Evolutionary conservation across 208 protist species (phyloP).

Genomic region (Porcisia hertigi): DNA sequence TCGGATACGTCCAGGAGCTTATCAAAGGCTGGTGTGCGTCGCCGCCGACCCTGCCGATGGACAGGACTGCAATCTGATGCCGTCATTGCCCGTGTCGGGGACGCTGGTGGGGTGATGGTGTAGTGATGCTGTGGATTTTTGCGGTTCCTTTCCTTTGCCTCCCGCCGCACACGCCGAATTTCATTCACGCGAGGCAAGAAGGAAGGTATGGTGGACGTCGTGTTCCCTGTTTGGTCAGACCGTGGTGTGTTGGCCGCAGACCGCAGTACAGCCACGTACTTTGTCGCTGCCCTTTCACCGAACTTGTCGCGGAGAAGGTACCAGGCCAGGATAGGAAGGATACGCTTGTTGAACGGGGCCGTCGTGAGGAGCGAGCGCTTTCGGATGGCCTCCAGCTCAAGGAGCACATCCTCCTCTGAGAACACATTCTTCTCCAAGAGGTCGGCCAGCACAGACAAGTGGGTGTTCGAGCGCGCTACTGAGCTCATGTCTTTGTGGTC

Average conservation of each 20-base stretch:
- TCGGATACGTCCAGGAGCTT: conserved; percentile 22
- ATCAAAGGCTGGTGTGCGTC: conserved; percentile 14
- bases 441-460: conserved; percentile 44
- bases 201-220: conserved; percentile 9
- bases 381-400: conserved; percentile 55
- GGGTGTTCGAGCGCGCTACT: conserved; percentile 30
- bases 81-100: background rate
- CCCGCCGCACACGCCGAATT: conserved; percentile 31
- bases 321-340: conserved; percentile 48
- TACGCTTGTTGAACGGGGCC: conserved; percentile 44
- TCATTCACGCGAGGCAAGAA: conserved; percentile 46
- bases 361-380: conserved; percentile 44
- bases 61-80: background rate
- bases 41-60: background rate
- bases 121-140: conserved; percentile 31
- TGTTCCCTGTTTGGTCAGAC: conserved; percentile 1
- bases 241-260: conserved; percentile 2
- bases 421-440: conserved; percentile 43
- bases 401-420: conserved; percentile 46
- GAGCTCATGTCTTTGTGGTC: conserved; percentile 12
- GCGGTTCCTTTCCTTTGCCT: conserved; percentile 19
- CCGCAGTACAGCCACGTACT: conserved; percentile 30
- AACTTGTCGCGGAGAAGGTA: conserved; percentile 48
- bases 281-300: conserved; percentile 26
- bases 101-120: conserved; percentile 23